These are phyloP conservation scores for Cicer cuneatum DNA, from an alignment of 306 rosid species.

Conservation along the genomic window DNA sequence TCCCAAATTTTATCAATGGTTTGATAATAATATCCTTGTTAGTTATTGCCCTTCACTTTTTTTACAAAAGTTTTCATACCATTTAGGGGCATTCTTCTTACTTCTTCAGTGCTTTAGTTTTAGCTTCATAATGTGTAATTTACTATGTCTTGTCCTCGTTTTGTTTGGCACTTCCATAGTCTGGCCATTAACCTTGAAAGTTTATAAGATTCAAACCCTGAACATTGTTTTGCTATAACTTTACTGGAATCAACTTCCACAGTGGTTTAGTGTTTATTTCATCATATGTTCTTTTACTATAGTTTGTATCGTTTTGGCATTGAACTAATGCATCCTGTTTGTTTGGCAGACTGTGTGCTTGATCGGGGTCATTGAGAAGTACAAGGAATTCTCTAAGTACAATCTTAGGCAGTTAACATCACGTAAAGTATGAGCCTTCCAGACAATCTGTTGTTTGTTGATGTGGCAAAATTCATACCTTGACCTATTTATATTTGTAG, in stretches of 20 bases:
- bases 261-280: constrained; percentile 10
- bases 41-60: background rate
- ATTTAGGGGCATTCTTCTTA: background rate
- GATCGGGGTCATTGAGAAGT: constrained; percentile 85
- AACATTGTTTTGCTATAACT: background rate
- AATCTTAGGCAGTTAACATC: constrained; percentile 92
- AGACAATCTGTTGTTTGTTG: background rate
- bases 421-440: constrained; percentile 49
- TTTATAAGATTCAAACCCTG: background rate
- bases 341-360: constrained; percentile 83
- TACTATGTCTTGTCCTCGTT: background rate
- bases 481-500: constrained; percentile 1
- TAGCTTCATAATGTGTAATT: background rate
- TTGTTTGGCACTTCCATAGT: constrained; percentile 1
- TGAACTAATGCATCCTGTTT: constrained; percentile 30
- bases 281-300: background rate
- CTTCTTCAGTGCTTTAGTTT: background rate
- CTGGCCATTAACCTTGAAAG: background rate
- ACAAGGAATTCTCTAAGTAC: constrained; percentile 85
- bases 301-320: constrained; percentile 13
- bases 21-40: background rate
- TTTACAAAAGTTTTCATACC: background rate
- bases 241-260: background rate
- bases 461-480: constrained; percentile 1
- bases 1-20: background rate